Conservation (phyloP, 1,284 basidiomycete genomes). For the Taiwanofungus camphoratus region DNA sequence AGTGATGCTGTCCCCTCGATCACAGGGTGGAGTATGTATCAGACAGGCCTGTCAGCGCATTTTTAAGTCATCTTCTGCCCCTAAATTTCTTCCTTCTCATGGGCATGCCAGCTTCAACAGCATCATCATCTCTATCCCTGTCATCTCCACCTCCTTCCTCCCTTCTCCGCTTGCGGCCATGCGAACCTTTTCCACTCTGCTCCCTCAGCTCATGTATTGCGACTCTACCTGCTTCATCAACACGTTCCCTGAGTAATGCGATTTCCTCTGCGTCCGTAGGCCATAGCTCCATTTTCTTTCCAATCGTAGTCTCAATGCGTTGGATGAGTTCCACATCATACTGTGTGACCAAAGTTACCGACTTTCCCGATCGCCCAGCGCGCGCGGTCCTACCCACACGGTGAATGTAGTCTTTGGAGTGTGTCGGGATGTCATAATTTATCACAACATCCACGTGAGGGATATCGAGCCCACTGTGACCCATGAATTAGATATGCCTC, state of each 20-base stretch:
- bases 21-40: too few relatives aligned
- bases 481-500: conserved; percentile 4
- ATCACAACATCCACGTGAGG: conserved; percentile 96
- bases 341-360: conserved; percentile 95
- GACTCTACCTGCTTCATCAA: conserved; percentile 82
- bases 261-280: conserved; percentile 90
- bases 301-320: conserved; percentile 89
- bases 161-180: conserved; percentile 52
- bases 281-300: conserved; percentile 91
- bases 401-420: conserved; percentile 99
- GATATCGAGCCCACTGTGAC: conserved; percentile 84
- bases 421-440: conserved; percentile 97
- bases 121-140: conserved; percentile 82
- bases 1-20: too few relatives aligned
- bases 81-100: conserved; percentile 32
- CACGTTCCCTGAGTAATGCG: conserved; percentile 83
- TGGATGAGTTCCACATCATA: conserved; percentile 98
- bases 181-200: conserved; percentile 45
- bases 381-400: conserved; percentile 96
- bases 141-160: conserved; percentile 55
- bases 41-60: too few relatives aligned
- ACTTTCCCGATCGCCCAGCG: conserved; percentile 93
- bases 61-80: conserved; percentile 19
- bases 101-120: conserved; percentile 78
- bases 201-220: conserved; percentile 80